Evolutionary conservation across 768 basidiomycete species (phyloP).

Genomic region (Serendipita sp.): DNA sequence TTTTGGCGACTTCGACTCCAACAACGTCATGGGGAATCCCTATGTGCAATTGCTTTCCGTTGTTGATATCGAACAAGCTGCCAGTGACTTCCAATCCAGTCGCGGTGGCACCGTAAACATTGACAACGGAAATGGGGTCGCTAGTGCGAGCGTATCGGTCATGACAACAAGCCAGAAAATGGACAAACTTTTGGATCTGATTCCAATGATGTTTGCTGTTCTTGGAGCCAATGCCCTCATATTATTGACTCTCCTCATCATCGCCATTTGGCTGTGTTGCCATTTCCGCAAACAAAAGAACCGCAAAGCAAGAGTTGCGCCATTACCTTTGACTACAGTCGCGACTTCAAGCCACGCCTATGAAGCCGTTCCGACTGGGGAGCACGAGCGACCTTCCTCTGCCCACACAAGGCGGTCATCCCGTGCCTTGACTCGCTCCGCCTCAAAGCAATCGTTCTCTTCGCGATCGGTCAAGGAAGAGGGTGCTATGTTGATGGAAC

Average conservation of each 20-base stretch:
- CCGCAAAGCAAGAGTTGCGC: neutral
- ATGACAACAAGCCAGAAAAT: slow-evolving; percentile 43
- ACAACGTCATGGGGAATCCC: slow-evolving; percentile 53
- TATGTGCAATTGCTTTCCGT: slow-evolving; percentile 61
- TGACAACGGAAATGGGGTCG: slow-evolving; percentile 48
- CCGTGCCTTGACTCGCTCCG: neutral
- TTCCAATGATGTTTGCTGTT: slow-evolving; percentile 60
- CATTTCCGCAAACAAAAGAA: neutral
- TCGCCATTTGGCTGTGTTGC: slow-evolving; percentile 23
- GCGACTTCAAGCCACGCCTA: neutral
- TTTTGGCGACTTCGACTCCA: slow-evolving; percentile 34
- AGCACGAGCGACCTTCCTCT: slow-evolving; percentile 1
- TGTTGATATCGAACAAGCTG: slow-evolving; percentile 51
- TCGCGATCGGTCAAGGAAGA: neutral
- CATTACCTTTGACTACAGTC: neutral
- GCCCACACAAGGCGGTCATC: neutral
- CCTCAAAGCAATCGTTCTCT: neutral
- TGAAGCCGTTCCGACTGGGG: neutral
- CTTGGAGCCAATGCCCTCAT: slow-evolving; percentile 65
- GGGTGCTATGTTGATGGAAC: neutral
- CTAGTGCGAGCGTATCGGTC: slow-evolving; percentile 32
- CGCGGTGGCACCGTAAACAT: slow-evolving; percentile 49
- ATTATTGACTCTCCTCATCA: slow-evolving; percentile 37
- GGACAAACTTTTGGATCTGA: slow-evolving; percentile 41
- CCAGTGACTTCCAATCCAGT: slow-evolving; percentile 45